Base-by-base conservation (phyloP, 495 filamentous ascomycete genomes). In the Xanthoparmelia taractica region DNA sequence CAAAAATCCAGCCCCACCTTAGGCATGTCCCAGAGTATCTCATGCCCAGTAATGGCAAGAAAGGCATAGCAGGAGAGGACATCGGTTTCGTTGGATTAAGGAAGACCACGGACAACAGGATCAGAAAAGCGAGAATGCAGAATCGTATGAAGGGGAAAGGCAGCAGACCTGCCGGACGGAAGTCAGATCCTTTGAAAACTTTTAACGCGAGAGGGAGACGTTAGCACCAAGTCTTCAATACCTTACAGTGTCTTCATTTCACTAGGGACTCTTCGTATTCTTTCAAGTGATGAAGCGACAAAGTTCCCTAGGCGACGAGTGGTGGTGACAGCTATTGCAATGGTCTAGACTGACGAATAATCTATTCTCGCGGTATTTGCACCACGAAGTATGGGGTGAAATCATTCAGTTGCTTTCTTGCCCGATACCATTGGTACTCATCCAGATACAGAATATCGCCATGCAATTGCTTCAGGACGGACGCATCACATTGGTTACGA, bases 1-100 rank as follows among this genome's bases (percentile, higher is more conserved):
- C 89, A 7, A 80, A 89, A 66, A 80, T 92, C 36, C 91, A 96
- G 75, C 80, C 87, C 15, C 95, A 99, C 80, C 75, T 99, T 63
- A 96, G 90, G 74, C 92, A 97, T 77, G 90, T 99, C 4, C 94
- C 94, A 0, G 91, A 96, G 31, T 99, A 99, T 75, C 75, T 99
- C 55, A 80, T 99, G 69, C 94, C 94, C 0, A 81, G 79, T 29
- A 91, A 88, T 66, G 91, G 88, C 0, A 86, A 83, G 68, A 84
- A 84, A 66, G 87, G 78, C 4, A 72, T 91, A 45, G 82, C 82
- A 15, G 77, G 77, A 29, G 79, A 81, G 33, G 79, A 85, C 56
- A 76, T 87, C 37, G 85, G 86, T 2, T 93, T 89, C 70, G 89
- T 96, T 43, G 83, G 86, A 0, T 81, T 97, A 66, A 77, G 82